A percentile compares a stretch with the other conserved stretches of the same genome.
Conservation (phyloP, 164 flowering plant species). For the Nymphaea thermarum region DNA sequence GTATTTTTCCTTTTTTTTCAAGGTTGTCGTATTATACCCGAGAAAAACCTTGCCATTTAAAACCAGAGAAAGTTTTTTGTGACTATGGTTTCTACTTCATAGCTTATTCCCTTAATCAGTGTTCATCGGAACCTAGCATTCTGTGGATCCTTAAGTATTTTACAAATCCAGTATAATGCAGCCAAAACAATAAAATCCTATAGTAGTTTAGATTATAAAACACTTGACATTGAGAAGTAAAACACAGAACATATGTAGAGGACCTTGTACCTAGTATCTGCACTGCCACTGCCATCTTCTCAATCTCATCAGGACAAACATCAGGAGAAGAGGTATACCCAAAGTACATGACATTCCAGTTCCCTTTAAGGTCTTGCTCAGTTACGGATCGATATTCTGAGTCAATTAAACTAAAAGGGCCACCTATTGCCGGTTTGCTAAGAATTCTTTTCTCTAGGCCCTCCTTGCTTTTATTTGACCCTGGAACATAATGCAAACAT, state of each 20-base stretch:
- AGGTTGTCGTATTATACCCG: no score
- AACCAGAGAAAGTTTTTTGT: no score
- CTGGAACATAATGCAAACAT: no score
- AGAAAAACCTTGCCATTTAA: no score
- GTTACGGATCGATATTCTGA: constrained; percentile 40
- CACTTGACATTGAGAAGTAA: neutral
- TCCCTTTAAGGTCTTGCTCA: constrained; percentile 46
- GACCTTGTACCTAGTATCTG: constrained; percentile 44
- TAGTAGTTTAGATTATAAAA: no score
- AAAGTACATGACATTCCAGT: constrained; percentile 83
- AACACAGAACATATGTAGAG: neutral
- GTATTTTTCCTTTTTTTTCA: no score
- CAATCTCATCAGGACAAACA: constrained; percentile 69
- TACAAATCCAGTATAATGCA: neutral
- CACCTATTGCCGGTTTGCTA: constrained; percentile 67
- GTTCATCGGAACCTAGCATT: no score
- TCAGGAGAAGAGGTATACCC: constrained; percentile 95
- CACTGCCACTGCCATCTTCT: constrained; percentile 55
- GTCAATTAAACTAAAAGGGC: constrained; percentile 60
- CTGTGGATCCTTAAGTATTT: neutral
- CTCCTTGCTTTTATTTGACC: no score
- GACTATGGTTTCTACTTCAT: no score
- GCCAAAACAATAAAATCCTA: neutral
- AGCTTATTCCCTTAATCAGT: no score
- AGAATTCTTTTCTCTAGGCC: neutral